Evolutionary conservation across 1,284 basidiomycete species (phyloP).

Genomic region (Boletellus deceptivus): DNA sequence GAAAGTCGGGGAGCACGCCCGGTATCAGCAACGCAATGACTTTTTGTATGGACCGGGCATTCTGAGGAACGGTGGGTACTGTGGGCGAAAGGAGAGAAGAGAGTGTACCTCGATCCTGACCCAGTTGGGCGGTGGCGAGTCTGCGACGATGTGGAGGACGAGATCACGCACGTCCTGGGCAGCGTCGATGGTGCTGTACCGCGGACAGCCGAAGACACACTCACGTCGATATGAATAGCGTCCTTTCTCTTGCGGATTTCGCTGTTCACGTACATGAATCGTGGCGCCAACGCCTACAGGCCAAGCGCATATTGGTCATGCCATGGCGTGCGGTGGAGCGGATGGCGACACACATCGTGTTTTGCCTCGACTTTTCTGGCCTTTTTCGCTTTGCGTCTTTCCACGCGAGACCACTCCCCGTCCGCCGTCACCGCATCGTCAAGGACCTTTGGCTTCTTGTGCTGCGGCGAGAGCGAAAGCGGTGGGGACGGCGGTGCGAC

Average conservation of each 20-base stretch:
- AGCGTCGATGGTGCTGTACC: neutral
- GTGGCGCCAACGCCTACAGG: conserved; percentile 56
- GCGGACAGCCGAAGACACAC: conserved; percentile 21
- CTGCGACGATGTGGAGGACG: conserved; percentile 76
- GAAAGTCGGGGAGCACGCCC: conserved; percentile 69
- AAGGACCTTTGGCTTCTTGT: conserved; percentile 36
- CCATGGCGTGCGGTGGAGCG: neutral
- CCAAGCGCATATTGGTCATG: neutral
- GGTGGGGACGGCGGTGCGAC: conserved; percentile 17
- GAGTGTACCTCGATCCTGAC: conserved; percentile 68
- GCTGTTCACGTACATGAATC: conserved; percentile 75
- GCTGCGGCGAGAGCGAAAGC: conserved; percentile 18
- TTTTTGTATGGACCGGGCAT: conserved; percentile 69
- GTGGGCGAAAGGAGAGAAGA: conserved; percentile 7
- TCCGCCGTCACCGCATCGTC: conserved; percentile 23
- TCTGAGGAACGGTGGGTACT: conserved; percentile 41
- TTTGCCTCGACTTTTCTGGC: conserved; percentile 54
- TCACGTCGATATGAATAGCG: conserved; percentile 73
- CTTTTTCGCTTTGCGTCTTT: conserved; percentile 78
- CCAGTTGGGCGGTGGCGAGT: conserved; percentile 81
- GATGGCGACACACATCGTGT: conserved; percentile 49
- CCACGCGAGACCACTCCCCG: conserved; percentile 69
- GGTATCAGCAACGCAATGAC: conserved; percentile 79
- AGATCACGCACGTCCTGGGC: conserved; percentile 82
- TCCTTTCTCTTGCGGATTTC: conserved; percentile 73